A percentile compares a stretch with the other conserved stretches of the same genome.
These are phyloP conservation scores for Groenewaldozyma salmanticensis DNA, from an alignment of 805 yeast species.

Conservation along the genomic window DNA sequence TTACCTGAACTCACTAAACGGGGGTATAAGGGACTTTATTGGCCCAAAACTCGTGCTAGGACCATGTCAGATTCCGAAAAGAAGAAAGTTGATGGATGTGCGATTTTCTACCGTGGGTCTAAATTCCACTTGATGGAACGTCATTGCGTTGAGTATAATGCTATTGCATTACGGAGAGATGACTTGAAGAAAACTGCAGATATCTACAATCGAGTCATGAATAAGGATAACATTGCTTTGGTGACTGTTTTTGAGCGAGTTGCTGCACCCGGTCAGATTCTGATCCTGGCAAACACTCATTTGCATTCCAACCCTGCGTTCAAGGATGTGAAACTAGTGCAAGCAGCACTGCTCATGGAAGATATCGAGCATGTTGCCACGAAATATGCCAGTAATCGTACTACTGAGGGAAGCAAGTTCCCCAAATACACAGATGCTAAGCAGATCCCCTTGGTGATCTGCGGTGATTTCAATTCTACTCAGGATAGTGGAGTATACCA, in stretches of 20 bases:
- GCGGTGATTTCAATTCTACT: slow-evolving; percentile 94
- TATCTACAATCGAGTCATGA: slow-evolving; percentile 90
- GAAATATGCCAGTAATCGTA: slow-evolving; percentile 29
- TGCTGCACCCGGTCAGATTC: slow-evolving; percentile 54
- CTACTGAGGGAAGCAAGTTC: slow-evolving; percentile 26
- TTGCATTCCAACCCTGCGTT: slow-evolving; percentile 97
- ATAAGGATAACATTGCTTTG: slow-evolving; percentile 87
- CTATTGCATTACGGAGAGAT: slow-evolving; percentile 37
- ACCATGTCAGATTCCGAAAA: slow-evolving; percentile 74
- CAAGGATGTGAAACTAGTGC: slow-evolving; percentile 93
- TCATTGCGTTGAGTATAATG: slow-evolving; percentile 70
- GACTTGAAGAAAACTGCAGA: slow-evolving; percentile 90
- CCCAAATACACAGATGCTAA: slow-evolving; percentile 34
- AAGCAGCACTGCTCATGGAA: slow-evolving; percentile 83
- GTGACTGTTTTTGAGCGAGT: slow-evolving; percentile 57
- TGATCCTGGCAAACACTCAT: slow-evolving; percentile 82
- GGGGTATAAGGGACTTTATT: slow-evolving; percentile 77
- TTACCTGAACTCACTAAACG: slow-evolving; percentile 55
- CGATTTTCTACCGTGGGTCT: slow-evolving; percentile 68
- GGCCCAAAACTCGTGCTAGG: slow-evolving; percentile 83
- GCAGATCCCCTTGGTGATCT: slow-evolving; percentile 67
- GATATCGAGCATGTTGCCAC: slow-evolving; percentile 64
- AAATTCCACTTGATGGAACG: slow-evolving; percentile 65
- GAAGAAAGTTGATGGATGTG: slow-evolving; percentile 95
- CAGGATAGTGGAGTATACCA: slow-evolving; percentile 86